These are phyloP conservation scores for Nothophoma quercina DNA, from an alignment of 2,329 filamentous ascomycete species.

Conservation along the genomic window DNA sequence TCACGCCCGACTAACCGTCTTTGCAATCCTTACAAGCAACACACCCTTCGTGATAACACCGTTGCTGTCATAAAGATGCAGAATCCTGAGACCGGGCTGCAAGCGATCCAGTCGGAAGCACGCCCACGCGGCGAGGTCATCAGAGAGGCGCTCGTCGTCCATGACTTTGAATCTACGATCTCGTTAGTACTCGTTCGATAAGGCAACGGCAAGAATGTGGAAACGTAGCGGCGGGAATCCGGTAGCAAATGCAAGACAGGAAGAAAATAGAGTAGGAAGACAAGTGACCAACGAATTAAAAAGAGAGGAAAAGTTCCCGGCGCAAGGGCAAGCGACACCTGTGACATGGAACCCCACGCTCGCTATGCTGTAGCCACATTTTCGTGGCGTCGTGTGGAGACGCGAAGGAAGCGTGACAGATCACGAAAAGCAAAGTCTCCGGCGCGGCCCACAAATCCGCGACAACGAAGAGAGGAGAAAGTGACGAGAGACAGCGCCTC, in stretches of 20 bases:
- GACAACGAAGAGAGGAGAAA: slow-evolving; percentile 9
- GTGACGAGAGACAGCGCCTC: slow-evolving; percentile 16
- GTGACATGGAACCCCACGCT: slow-evolving; percentile 4
- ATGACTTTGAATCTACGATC: slow-evolving; percentile 78
- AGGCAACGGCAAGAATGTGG: not conserved
- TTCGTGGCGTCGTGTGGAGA: not conserved
- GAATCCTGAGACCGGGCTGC: slow-evolving; percentile 75
- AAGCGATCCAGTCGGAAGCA: slow-evolving; percentile 86
- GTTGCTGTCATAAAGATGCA: slow-evolving; percentile 75
- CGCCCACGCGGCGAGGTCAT: slow-evolving; percentile 85
- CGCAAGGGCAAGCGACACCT: slow-evolving; percentile 2
- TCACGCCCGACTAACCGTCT: slow-evolving; percentile 52
- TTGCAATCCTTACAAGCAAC: slow-evolving; percentile 77
- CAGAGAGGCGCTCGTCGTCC: slow-evolving; percentile 79
- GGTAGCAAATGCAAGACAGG: slow-evolving; percentile 1
- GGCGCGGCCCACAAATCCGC: not conserved
- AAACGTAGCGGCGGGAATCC: no score
- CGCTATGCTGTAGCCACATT: no score
- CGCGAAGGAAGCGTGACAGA: slow-evolving; percentile 3
- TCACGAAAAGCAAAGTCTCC: slow-evolving; percentile 11
- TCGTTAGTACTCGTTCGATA: not conserved
- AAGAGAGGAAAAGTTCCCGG: not conserved
- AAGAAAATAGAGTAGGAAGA: not conserved
- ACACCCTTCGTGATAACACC: slow-evolving; percentile 72
- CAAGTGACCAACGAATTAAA: slow-evolving; percentile 1